Conservation (phyloP, 371 early-diverging fungal species). For the Mortierella sp. region DNA sequence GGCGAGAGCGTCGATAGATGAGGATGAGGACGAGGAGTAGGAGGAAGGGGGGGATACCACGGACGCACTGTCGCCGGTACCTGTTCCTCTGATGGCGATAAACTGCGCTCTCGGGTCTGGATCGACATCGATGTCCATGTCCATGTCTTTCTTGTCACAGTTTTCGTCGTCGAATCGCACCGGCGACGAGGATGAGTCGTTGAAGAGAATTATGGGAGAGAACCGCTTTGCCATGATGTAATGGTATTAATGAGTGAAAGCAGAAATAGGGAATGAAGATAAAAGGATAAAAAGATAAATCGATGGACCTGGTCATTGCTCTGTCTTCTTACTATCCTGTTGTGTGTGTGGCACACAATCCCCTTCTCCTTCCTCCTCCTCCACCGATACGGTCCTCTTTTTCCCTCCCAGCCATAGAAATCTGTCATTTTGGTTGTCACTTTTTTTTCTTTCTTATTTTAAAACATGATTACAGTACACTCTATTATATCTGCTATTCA, state of each 20-base stretch:
- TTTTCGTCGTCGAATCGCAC: background rate
- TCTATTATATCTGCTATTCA: background rate
- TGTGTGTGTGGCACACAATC: too few relatives aligned
- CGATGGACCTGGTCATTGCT: too few relatives aligned
- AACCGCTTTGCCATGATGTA: slow-evolving; percentile 4
- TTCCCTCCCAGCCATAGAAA: too few relatives aligned
- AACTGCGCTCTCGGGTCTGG: background rate
- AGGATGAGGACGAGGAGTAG: slow-evolving; percentile 32
- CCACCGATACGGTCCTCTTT: too few relatives aligned
- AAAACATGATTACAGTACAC: too few relatives aligned
- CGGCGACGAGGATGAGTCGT: slow-evolving; percentile 2
- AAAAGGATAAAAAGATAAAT: background rate
- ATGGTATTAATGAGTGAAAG: background rate
- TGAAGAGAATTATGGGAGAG: slow-evolving; percentile 25
- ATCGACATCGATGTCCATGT: slow-evolving; percentile 38
- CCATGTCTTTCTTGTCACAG: background rate
- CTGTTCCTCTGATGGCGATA: background rate
- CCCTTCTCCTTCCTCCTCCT: too few relatives aligned
- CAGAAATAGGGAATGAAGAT: background rate
- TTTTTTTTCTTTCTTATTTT: too few relatives aligned
- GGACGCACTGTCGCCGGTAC: background rate
- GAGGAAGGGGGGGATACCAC: slow-evolving; percentile 47
- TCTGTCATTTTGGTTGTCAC: too few relatives aligned
- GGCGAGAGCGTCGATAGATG: slow-evolving; percentile 33
- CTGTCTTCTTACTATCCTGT: too few relatives aligned